Conservation (phyloP, 345 rosid genomes). For the Boechera retrofracta region DNA sequence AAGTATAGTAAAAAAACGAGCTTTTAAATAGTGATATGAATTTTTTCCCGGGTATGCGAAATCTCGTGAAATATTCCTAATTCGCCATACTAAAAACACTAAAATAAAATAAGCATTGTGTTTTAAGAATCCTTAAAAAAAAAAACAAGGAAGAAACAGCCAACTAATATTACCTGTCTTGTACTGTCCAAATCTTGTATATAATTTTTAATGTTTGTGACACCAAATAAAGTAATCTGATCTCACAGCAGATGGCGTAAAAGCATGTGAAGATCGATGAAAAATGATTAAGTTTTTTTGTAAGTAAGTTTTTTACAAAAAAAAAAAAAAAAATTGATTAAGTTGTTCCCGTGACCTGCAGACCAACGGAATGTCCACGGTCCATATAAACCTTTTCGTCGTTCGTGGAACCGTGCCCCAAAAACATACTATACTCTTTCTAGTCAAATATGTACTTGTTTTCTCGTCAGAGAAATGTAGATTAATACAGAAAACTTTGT, state of each 20-base stretch:
- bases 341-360: conserved; percentile 44
- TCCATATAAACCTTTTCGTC: conserved; percentile 12
- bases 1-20: not conserved
- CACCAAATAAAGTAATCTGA: not conserved
- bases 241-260: conserved; percentile 19
- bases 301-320: too few species aligned
- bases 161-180: conserved; percentile 18
- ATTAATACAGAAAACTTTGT: not conserved
- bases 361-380: conserved; percentile 38
- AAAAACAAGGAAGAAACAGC: conserved; percentile 9
- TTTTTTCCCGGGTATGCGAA: not conserved
- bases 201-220: not conserved
- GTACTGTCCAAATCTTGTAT: conserved; percentile 29
- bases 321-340: conserved; percentile 10
- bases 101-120: not conserved
- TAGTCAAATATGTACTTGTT: conserved; percentile 1
- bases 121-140: not conserved
- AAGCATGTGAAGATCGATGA: conserved; percentile 39
- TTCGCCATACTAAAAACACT: not conserved
- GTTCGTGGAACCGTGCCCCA: conserved; percentile 25
- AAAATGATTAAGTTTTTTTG: conserved; percentile 25
- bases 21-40: not conserved
- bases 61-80: not conserved
- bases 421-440: conserved; percentile 4
- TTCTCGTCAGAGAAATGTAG: not conserved